A percentile compares a stretch with the other conserved stretches of the same genome.
These are phyloP conservation scores for Priceomyces carsonii DNA, from an alignment of 805 yeast genomes.

Conservation along the genomic window DNA sequence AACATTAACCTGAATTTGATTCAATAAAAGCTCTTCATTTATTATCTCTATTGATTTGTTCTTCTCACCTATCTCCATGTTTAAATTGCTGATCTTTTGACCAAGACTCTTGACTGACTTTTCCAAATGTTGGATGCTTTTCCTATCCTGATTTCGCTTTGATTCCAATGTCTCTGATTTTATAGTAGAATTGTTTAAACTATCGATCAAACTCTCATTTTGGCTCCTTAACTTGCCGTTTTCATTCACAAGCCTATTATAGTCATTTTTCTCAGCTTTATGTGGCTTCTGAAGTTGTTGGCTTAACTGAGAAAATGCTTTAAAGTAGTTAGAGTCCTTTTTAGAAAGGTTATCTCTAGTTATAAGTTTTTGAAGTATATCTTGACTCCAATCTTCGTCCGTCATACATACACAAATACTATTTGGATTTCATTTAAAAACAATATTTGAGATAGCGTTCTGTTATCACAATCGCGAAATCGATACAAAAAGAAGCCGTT, in stretches of 20 bases:
- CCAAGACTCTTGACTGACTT: conserved; percentile 17
- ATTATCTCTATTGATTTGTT: conserved; percentile 57
- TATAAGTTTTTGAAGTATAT: conserved; percentile 23
- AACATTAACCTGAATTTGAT: conserved; percentile 58
- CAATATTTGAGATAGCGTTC: neutral
- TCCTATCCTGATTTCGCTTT: conserved; percentile 10
- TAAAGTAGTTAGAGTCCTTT: conserved; percentile 29
- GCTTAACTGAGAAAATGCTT: conserved; percentile 33
- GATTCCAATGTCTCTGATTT: conserved; percentile 23
- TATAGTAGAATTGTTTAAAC: conserved; percentile 27
- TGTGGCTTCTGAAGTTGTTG: conserved; percentile 12
- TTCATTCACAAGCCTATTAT: conserved; percentile 14
- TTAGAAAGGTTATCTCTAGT: conserved; percentile 34
- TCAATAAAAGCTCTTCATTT: conserved; percentile 66
- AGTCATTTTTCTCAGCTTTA: conserved; percentile 5
- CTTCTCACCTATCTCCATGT: conserved; percentile 42
- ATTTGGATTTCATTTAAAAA: neutral
- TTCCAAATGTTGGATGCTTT: conserved; percentile 15
- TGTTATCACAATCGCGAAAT: conserved; percentile 8
- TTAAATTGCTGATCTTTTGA: conserved; percentile 21
- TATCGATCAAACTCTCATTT: conserved; percentile 20
- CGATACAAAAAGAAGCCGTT: conserved; percentile 2
- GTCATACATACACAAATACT: conserved; percentile 1
- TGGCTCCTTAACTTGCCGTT: conserved; percentile 18
- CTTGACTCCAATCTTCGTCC: conserved; percentile 20